Evolutionary conservation across 768 basidiomycete species (phyloP).

Genomic region (Boletellus emodensis): DNA sequence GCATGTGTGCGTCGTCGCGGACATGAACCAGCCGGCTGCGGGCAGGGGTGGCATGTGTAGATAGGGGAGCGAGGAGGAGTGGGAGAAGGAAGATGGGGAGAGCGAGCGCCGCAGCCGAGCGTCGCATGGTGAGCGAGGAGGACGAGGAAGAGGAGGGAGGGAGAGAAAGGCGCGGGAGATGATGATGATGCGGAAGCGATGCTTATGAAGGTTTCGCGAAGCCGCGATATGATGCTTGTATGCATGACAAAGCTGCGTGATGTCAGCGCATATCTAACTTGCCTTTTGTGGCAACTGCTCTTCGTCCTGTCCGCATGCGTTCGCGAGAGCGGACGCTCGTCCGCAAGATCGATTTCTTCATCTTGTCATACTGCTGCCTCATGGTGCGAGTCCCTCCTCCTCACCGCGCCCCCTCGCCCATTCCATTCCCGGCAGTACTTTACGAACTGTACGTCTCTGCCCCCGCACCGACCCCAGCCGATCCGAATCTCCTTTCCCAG

Average conservation of each 20-base stretch:
- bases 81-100: background rate
- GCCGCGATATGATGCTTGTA: too few species aligned
- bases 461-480: background rate
- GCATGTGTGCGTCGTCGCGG: conserved; percentile 39
- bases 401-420: conserved; percentile 3
- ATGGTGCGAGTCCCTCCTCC: conserved; percentile 40
- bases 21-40: conserved; percentile 1
- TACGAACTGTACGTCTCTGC: conserved; percentile 49
- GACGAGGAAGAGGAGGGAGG: background rate
- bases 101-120: background rate
- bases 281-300: background rate
- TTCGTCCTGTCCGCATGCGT: background rate
- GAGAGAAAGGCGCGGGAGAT: background rate
- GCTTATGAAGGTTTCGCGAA: conserved; percentile 10
- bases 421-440: conserved; percentile 47
- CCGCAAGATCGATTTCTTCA: conserved; percentile 62
- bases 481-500: conserved; percentile 29
- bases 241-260: conserved; percentile 6
- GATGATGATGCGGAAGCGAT: background rate
- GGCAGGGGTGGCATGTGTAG: conserved; percentile 10
- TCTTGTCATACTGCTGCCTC: conserved; percentile 66
- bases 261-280: conserved; percentile 12
- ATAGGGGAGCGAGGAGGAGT: conserved; percentile 17
- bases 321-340: conserved; percentile 46
- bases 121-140: conserved; percentile 11